Base-by-base conservation (phyloP, 805 yeast genomes). In the Tetrapisispora nanseiensis region DNA sequence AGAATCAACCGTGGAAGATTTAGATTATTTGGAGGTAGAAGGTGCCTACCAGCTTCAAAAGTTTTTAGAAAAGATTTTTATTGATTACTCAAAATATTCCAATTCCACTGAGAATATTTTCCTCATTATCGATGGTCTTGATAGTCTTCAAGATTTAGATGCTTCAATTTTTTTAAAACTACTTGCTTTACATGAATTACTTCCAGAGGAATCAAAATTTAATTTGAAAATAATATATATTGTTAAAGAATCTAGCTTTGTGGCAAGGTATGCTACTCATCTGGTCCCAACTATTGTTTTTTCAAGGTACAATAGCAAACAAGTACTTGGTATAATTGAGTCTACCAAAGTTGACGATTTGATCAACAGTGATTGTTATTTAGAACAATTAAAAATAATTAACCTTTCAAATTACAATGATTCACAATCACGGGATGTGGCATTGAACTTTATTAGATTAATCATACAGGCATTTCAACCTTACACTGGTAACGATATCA, bases 121-220 rank as follows among this genome's bases (percentile, higher is more conserved):
- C 36, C 41, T 60, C n/a, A 42, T 58, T 2, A 46, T 52, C 28
- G 66, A 61, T 50, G 63, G 63, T 11, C 49, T 61, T 20, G 65
- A 61, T 39, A 48, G 48, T 23, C 44, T 60, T n/a, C 57, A 56
- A 35, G 63, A 61, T 43, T 36, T 61, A 9, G 63, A 61, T 42
- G 56, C 57, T 4, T 53, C 52, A 13, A 42, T 59, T 11, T 45
- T 58, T 15, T 47, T 51, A 19, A 56, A 52, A 28, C 51, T 58
- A 33, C 32, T 60, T 2, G 56, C 54, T 37, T 31, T 60, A 16
- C 52, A 53, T 40, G 63, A 59, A 46, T 38, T 50, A 15, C 30
- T 61, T 20, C 46, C 51, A 9, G 4, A 2, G 4, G 30, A 43
- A 13, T 40, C 45, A 12, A 53, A 51, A 23, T 39, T 57, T 12